Conservation (phyloP, 148 eudicot species). For the Heliosperma pusillum region DNA sequence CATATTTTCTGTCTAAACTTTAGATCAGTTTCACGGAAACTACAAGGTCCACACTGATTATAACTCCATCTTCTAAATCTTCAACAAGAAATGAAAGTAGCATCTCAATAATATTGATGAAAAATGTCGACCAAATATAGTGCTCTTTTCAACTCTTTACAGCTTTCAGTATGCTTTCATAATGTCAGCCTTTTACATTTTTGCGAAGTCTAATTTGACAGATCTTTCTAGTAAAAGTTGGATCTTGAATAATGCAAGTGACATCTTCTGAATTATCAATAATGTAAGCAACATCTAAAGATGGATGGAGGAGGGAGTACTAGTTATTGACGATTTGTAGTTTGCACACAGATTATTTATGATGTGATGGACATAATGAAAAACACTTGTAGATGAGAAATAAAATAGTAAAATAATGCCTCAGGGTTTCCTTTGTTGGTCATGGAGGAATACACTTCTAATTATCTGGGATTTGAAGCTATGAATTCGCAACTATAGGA, state of each 20-base stretch:
- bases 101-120: background rate
- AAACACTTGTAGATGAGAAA: background rate
- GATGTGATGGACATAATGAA: background rate
- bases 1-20: background rate
- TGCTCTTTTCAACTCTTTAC: background rate
- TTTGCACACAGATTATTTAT: background rate
- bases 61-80: background rate
- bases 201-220: background rate
- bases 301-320: background rate
- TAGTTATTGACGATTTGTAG: background rate
- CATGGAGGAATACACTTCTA: background rate
- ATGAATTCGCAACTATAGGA: background rate
- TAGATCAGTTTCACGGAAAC: background rate
- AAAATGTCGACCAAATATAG: background rate
- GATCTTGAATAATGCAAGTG: background rate
- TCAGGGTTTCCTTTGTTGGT: background rate
- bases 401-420: background rate
- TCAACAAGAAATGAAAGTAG: background rate
- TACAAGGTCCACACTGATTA: background rate
- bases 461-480: background rate
- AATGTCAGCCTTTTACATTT: background rate
- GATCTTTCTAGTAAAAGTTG: background rate
- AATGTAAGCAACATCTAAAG: background rate
- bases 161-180: background rate
- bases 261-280: background rate